These are phyloP conservation scores for Claviceps sp. DNA, from an alignment of 2,329 filamentous ascomycete species.

Conservation along the genomic window DNA sequence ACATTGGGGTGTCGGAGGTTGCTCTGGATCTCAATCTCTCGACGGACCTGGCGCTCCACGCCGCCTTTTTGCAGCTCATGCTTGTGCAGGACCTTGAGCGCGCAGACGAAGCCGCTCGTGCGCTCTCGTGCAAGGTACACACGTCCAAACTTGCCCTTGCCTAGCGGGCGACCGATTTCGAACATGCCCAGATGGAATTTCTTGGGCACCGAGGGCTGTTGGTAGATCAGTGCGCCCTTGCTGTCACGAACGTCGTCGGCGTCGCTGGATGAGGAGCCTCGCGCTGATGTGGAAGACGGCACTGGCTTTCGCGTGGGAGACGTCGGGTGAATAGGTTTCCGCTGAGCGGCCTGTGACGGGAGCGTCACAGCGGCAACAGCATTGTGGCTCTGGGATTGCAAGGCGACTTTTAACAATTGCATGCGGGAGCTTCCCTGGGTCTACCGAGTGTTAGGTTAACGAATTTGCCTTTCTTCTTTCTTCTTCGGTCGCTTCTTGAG, in stretches of 20 bases:
- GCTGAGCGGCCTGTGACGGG: conserved; percentile 50
- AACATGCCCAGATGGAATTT: conserved; percentile 45
- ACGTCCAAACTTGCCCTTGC: conserved; percentile 61
- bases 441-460: conserved; percentile 11
- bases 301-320: conserved; percentile 41
- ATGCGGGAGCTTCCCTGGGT: conserved; percentile 48
- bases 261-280: conserved; percentile 35
- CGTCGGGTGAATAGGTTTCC: conserved; percentile 30
- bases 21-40: conserved; percentile 62
- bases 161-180: conserved; percentile 59
- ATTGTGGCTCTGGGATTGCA: conserved; percentile 65
- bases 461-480: background rate
- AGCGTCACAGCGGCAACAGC: conserved; percentile 52
- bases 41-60: conserved; percentile 57
- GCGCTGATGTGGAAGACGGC: conserved; percentile 16
- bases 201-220: conserved; percentile 5
- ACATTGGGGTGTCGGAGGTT: conserved; percentile 56
- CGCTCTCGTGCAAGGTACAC: conserved; percentile 60
- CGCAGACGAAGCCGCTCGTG: conserved; percentile 54
- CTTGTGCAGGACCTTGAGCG: conserved; percentile 60
- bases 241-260: conserved; percentile 28
- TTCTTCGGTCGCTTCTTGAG: background rate
- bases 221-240: background rate
- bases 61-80: conserved; percentile 51
- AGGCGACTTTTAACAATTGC: conserved; percentile 73